Base-by-base conservation (phyloP, 192 early-diverging fungal species). In the Coemansia erecta region DNA sequence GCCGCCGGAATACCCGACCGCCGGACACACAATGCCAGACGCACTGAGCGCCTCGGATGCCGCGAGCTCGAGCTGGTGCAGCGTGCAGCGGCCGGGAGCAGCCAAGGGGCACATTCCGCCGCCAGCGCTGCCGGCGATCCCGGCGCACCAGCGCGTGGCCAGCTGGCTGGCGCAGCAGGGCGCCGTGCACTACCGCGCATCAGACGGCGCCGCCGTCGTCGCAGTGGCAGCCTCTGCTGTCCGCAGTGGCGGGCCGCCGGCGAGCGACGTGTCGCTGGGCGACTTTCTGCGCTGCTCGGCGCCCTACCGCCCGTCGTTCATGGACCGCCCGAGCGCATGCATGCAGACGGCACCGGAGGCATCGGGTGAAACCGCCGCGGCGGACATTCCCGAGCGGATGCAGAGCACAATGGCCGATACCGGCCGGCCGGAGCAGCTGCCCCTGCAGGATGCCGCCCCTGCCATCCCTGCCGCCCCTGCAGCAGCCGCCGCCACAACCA, bases 301-400 rank as follows among this genome's bases (percentile, higher is more conserved):
- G 15, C 60, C 60, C 11, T 65, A 55, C 22, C 58, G 68, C n/a
- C 73, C 73, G 2, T 70, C 73, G 6, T 77, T 77, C 33, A 41
- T 70, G 13, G 56, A 70, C 56, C 63, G 39, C 53, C 44, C 6
- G 8, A 9, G 42, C 42, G 15, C 17, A 19, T 10, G 35, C 35
- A 37, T 37, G 52, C n/a, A 53, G 26, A 4, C n/a, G n/a, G n/a
- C n/a, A n/a, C 26, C 26, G 26, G 26, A 26, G 4, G 43, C 31
- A 13, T 24, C 51, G 0, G 48, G 6, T 13, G 54, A 11, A 2
- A 4, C 0, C 10, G 43, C 11, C 26, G 8, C 8, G 35, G 3
- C 44, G 44, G n/a, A n/a, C 1, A 18, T n/a, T 21, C 6, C n/a
- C 19, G 44, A 46, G 44, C 15, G 17, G 44, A n/a, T 0, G 44